These are phyloP conservation scores for Pleurotus giganteus DNA, from an alignment of 768 basidiomycete genomes.

Conservation along the genomic window DNA sequence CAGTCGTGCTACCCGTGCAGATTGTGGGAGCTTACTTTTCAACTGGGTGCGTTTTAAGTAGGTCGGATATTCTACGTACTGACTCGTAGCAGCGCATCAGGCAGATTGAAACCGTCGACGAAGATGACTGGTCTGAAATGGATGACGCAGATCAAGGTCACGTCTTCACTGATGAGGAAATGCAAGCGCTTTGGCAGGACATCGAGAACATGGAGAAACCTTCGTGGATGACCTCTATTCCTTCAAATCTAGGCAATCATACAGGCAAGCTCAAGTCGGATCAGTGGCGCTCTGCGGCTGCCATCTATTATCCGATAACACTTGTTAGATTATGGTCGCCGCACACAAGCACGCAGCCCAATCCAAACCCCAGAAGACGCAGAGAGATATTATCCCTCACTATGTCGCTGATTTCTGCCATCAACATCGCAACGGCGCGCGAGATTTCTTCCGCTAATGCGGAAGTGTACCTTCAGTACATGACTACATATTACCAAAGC, in stretches of 20 bases:
- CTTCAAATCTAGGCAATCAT: conserved; percentile 23
- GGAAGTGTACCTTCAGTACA: background rate
- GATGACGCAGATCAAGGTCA: background rate
- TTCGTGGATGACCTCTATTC: conserved; percentile 26
- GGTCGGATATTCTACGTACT: background rate
- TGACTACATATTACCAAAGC: background rate
- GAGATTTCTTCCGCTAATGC: background rate
- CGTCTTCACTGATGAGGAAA: background rate
- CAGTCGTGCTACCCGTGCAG: background rate
- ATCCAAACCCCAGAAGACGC: background rate
- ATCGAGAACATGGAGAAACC: conserved; percentile 17
- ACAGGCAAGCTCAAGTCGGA: conserved; percentile 32
- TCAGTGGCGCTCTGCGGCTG: conserved; percentile 27
- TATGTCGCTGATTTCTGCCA: background rate
- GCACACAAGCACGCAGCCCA: conserved; percentile 9
- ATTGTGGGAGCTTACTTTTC: background rate
- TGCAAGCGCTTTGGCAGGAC: background rate
- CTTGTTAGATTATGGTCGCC: conserved; percentile 30
- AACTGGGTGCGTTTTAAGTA: background rate
- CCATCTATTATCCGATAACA: conserved; percentile 29
- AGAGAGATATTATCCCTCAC: background rate
- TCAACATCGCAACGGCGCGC: background rate
- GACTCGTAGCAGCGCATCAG: background rate
- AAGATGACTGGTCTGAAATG: background rate
- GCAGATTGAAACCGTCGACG: background rate